Evolutionary conservation across 768 basidiomycete species (phyloP), one percentile per base, ranked within the genome.

Genomic region (Nidularia pulvinata): DNA sequence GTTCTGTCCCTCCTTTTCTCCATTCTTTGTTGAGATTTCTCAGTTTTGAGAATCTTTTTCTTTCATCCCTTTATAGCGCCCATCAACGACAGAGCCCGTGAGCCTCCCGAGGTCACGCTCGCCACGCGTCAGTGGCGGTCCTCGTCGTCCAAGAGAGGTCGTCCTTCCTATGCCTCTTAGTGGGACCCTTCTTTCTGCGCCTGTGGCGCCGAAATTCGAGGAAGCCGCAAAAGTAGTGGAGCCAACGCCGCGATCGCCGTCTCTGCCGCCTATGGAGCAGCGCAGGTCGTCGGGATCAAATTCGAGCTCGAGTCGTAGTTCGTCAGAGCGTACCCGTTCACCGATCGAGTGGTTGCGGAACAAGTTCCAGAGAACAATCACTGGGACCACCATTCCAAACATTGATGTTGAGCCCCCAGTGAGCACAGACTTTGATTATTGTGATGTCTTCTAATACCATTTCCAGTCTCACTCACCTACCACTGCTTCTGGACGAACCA

Each of bases 331-430:
- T 50, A 62, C 47, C 57, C 62, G 3, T 25, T 59, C 16, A 56
- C 69, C 19, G 46, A 66, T 48, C 33, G 52, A 32, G 63, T 46
- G 61, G 64, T 59, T 66, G 64, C 36, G 63, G 46, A 49, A 30
- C 33, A 46, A 52, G 33, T 52, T 61, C 36, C 56, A 65, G 46
- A n/a, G 45, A 10, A 46, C 45, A 10, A 22, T 46, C 0, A 63
- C 64, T 33, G 43, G 19, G 11, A 59, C 62, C 13, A 72, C 69
- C 37, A 67, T 80, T 16, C 75, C 73, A 3, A 67, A 69, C 36
- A 81, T 81, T 50, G 56, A 74, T 36, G 69, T 82, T 33, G 71
- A 79, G 61, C 71, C 80, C 13, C 81, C 80, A 10, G 80, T 81
- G 58, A 33, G 74, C 65, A 19, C 33, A 19, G 36, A n/a, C 9